Conservation (phyloP, 176 grass and related monocot species). For the Alloteropsis semialata region DNA sequence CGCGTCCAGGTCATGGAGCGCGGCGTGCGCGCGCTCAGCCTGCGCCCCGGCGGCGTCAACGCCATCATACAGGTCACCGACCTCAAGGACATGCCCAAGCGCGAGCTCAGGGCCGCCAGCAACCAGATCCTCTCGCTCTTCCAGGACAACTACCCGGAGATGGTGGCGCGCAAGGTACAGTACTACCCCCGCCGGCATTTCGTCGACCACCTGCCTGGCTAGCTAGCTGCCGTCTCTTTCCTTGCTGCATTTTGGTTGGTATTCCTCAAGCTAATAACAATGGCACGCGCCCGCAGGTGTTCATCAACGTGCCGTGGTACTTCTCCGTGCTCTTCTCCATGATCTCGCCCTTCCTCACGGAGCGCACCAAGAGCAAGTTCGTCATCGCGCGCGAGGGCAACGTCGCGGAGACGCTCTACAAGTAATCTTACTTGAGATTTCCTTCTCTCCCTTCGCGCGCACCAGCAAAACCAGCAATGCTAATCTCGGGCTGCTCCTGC, state of each 20-base stretch:
- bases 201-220: neutral
- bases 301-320: conserved; percentile 98
- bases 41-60: conserved; percentile 80
- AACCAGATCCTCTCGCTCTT: conserved; percentile 93
- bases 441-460: neutral
- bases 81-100: conserved; percentile 95
- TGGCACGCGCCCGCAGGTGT: conserved; percentile 42
- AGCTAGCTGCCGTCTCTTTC: neutral
- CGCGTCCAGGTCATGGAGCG: conserved; percentile 95
- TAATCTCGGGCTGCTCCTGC: too few relatives aligned
- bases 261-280: neutral
- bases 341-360: conserved; percentile 91
- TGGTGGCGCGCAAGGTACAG: conserved; percentile 91
- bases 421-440: conserved; percentile 21
- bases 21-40: conserved; percentile 74
- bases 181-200: neutral
- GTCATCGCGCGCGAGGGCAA: conserved; percentile 92
- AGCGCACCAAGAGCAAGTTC: conserved; percentile 98
- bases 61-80: conserved; percentile 94
- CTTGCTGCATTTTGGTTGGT: too few relatives aligned
- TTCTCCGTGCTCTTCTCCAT: conserved; percentile 86
- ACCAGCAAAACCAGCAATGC: neutral
- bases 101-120: conserved; percentile 77
- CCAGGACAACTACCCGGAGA: conserved; percentile 98
- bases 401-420: conserved; percentile 93